phyloP scores from a whole-genome alignment of 306 rosid species.

The Corylus americana region DNA sequence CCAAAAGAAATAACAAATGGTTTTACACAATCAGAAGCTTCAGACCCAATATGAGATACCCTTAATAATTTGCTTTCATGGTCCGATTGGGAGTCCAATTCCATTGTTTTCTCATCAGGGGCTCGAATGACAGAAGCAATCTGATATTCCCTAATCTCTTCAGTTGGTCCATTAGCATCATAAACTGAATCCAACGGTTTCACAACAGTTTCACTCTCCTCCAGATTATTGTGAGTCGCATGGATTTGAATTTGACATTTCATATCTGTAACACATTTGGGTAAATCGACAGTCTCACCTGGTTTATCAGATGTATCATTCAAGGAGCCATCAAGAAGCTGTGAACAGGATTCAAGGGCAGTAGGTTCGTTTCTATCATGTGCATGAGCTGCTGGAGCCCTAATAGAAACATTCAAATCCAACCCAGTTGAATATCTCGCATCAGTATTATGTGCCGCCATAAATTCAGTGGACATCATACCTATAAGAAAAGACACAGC shows the following conservation, averaged over 20 bases:
- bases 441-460: constrained; percentile 24
- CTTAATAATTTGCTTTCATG: constrained; percentile 25
- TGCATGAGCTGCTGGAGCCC: constrained; percentile 26
- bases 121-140: constrained; percentile 21
- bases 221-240: constrained; percentile 29
- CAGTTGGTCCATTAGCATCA: constrained; percentile 29
- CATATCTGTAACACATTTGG: constrained; percentile 20
- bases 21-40: constrained; percentile 15
- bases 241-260: constrained; percentile 26
- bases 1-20: constrained; percentile 17
- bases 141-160: constrained; percentile 23
- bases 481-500: constrained; percentile 45
- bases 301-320: constrained; percentile 22
- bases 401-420: constrained; percentile 30
- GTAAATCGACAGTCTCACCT: not conserved
- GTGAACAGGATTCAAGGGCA: constrained; percentile 31
- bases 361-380: constrained; percentile 31
- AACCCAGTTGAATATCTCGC: constrained; percentile 29
- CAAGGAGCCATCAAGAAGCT: constrained; percentile 30
- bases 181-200: constrained; percentile 24
- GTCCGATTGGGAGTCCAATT: constrained; percentile 30
- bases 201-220: constrained; percentile 26
- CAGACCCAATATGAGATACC: constrained; percentile 19
- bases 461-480: constrained; percentile 24
- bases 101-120: constrained; percentile 24